Evolutionary conservation across 176 grass and related monocot species (phyloP), one percentile per base, ranked within the genome.

Genomic region (Miscanthus lutarioriparius): DNA sequence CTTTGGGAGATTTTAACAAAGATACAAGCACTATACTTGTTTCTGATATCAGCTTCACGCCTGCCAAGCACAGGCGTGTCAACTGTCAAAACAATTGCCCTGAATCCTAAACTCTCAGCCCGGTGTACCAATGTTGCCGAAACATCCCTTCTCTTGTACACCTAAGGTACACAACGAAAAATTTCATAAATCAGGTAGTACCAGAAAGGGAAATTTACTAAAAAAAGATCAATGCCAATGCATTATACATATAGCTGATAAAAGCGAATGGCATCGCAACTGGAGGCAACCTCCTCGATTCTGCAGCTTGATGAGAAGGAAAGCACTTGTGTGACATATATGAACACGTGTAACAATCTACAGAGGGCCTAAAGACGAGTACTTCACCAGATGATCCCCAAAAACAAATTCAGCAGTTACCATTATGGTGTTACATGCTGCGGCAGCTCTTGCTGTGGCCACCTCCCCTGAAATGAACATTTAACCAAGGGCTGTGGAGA

Each of bases 181-280:
- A 2, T 16, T 20, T 79, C 61, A 80, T 6, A 68, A 27, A 79
- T 66, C 33, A 41, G 1, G 67, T 62, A 28, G 67, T 23, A 14
- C 17, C 66, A 58, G 9, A 67, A 48, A 64, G 26, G 37, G 7
- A 15, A 62, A 58, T 20, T 89, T 59, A 19, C 7, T 77, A 7
- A 7, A 43, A 63, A 15, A 20, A 56, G 15, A 22, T 79, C 49
- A 64, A 62, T 61, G 32, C 51, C n/a, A 59, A 62, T 9, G 28
- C n/a, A 68, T 61, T 82, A 75, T 95, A 96, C 96, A 86, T 96
- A 94, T 94, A 99, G 88, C 76, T 99, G 96, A 81, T 70, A 99
- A 92, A 99, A 99, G 41, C 91, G 91, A 91, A 94, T 58, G 32
- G 86, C 90, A 37, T 73, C 56, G 35, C 93, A 90, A 83, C 93